Conservation (phyloP, 306 rosid genomes). For the Rosa chinensis region DNA sequence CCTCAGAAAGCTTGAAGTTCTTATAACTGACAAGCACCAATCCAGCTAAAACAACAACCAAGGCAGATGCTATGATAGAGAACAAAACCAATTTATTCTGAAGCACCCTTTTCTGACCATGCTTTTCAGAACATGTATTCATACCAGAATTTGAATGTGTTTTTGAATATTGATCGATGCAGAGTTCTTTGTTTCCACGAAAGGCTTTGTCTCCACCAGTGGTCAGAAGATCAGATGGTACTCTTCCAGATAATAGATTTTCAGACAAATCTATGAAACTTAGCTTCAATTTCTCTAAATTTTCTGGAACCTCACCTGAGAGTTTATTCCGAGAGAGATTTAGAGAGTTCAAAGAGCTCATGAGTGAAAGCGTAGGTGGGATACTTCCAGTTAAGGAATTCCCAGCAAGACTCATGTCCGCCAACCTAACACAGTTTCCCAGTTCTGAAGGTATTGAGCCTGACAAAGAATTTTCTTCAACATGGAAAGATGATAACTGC, state of each 20-base stretch:
- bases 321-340: constrained; percentile 72
- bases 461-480: constrained; percentile 66
- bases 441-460: constrained; percentile 71
- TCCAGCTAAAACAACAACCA: constrained; percentile 46
- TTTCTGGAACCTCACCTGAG: constrained; percentile 65
- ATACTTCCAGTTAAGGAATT: constrained; percentile 68
- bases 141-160: constrained; percentile 40
- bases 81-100: constrained; percentile 50
- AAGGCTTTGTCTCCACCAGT: constrained; percentile 76
- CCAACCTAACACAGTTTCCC: constrained; percentile 65
- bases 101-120: constrained; percentile 33
- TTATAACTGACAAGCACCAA: constrained; percentile 48
- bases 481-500: constrained; percentile 73
- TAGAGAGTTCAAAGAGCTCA: constrained; percentile 77
- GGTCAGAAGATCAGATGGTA: constrained; percentile 64
- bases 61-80: constrained; percentile 40
- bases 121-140: constrained; percentile 43
- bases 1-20: constrained; percentile 41
- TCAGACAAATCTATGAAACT: constrained; percentile 81
- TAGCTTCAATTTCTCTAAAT: constrained; percentile 61
- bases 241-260: constrained; percentile 65
- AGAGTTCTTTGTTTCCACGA: constrained; percentile 62
- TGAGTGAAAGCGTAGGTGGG: constrained; percentile 61
- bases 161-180: constrained; percentile 53
- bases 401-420: constrained; percentile 75